phyloP scores from a whole-genome alignment of 2,329 filamentous ascomycete genomes.

The Incumbomyces delicatus region DNA sequence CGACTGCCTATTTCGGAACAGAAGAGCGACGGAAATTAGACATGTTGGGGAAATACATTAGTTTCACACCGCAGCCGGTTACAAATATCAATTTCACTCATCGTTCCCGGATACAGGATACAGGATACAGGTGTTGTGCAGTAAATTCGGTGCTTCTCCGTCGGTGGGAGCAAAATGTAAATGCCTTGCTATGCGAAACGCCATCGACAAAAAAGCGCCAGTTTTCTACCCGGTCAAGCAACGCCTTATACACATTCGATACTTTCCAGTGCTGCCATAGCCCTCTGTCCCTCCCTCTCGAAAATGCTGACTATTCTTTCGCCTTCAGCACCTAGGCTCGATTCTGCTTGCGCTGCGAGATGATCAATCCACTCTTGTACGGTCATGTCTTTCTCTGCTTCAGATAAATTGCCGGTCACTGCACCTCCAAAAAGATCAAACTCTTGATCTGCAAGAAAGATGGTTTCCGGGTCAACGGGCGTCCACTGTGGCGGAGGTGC shows the following conservation, averaged over 20 bases:
- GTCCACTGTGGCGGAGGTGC: constrained; percentile 53
- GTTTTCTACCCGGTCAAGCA: too few relatives aligned
- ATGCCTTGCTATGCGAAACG: too few relatives aligned
- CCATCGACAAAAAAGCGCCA: too few relatives aligned
- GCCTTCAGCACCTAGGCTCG: constrained; percentile 67
- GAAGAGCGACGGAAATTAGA: too few relatives aligned
- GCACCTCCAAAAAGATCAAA: constrained; percentile 25
- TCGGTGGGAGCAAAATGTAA: too few relatives aligned
- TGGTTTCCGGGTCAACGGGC: constrained; percentile 62
- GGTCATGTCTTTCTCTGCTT: constrained; percentile 76
- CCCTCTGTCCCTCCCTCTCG: constrained; percentile 70
- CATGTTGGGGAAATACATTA: too few relatives aligned
- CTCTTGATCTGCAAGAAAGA: constrained; percentile 48
- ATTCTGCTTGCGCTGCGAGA: constrained; percentile 72
- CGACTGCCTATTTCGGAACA: too few relatives aligned
- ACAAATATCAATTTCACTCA: too few relatives aligned
- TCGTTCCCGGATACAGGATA: too few relatives aligned
- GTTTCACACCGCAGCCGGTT: too few relatives aligned
- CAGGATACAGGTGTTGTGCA: too few relatives aligned
- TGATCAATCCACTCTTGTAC: constrained; percentile 86
- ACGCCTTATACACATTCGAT: constrained; percentile 43
- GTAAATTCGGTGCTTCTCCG: too few relatives aligned
- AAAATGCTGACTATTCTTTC: constrained; percentile 74
- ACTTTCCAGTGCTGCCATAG: constrained; percentile 67
- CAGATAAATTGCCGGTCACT: constrained; percentile 52